phyloP scores from a whole-genome alignment of 2,329 filamentous ascomycete species.

The Venturiaceae sp. region DNA sequence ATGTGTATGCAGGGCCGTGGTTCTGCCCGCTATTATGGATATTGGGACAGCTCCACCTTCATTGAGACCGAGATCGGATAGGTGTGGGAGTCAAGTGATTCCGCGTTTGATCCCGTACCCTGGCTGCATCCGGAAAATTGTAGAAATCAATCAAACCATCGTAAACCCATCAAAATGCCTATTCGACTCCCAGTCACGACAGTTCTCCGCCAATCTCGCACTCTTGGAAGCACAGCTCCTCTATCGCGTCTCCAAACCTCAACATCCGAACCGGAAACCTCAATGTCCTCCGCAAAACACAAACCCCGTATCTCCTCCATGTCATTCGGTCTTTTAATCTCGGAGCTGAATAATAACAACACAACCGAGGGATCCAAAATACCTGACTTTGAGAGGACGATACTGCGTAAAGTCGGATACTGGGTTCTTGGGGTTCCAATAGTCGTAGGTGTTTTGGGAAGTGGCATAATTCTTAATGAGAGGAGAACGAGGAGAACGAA shows the following conservation, averaged over 20 bases:
- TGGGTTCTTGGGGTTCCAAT: background rate
- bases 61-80: background rate
- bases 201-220: background rate
- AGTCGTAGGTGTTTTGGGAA: background rate
- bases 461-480: background rate
- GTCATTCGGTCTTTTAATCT: constrained; percentile 5
- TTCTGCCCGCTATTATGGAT: background rate
- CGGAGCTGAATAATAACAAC: constrained; percentile 5
- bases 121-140: background rate
- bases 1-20: background rate
- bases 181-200: background rate
- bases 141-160: background rate
- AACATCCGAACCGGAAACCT: background rate
- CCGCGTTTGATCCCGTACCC: background rate
- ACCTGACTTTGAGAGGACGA: background rate
- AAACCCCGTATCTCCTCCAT: background rate
- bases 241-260: background rate
- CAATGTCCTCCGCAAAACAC: background rate
- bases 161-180: background rate
- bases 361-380: background rate
- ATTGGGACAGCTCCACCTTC: background rate
- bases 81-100: background rate
- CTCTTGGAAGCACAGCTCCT: background rate
- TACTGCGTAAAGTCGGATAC: background rate
- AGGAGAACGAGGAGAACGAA: background rate